Evolutionary conservation across 495 filamentous ascomycete species (phyloP), one percentile per base, ranked within the genome.

Genomic region (Tuber melanosporum): DNA sequence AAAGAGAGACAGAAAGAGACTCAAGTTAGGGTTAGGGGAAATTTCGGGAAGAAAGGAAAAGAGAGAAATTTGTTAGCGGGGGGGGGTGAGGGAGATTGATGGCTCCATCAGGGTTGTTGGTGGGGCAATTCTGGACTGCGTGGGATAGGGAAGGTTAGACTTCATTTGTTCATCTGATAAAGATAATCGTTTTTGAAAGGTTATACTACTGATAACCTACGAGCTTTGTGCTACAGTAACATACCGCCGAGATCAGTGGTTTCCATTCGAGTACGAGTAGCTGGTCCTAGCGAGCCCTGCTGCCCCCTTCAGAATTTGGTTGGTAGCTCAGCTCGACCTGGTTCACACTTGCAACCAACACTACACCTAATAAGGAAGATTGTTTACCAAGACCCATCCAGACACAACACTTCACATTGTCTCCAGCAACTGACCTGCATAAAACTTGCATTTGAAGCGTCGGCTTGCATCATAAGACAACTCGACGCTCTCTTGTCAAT

Each of bases 1-100:
- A 49, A 57, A 78, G 71, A 32, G n/a, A 71, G 79, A 86, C 39
- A 88, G 86, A 86, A 87, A 87, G 39, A 41, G 39, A 41, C 77
- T 78, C 81, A 80, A 82, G 81, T 73, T 78, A 84, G 83, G 84
- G 83, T 85, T 85, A 77, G 79, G 73, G 81, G 47, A 41, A 26
- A 22, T 41, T 9, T 26, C 17, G 10, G 44, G 49, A 49, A 57
- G 49, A 49, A 57, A 75, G 43, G 72, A 81, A 74, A 41, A 41
- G 39, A 5, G 39, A 41, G 39, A 66, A 73, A 19, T 6, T 45
- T 70, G 10, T 49, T 43, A 15, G 41, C 47, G 41, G 36, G 41
- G 41, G 36, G 41, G 42, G 42, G 9, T 43, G 42, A 43, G 42
- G 42, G 42, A 43, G 69, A 70, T 44, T 81, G 14, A 47, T 47